Base-by-base conservation (phyloP, 345 rosid genomes). In the Melaleuca quinquenervia region DNA sequence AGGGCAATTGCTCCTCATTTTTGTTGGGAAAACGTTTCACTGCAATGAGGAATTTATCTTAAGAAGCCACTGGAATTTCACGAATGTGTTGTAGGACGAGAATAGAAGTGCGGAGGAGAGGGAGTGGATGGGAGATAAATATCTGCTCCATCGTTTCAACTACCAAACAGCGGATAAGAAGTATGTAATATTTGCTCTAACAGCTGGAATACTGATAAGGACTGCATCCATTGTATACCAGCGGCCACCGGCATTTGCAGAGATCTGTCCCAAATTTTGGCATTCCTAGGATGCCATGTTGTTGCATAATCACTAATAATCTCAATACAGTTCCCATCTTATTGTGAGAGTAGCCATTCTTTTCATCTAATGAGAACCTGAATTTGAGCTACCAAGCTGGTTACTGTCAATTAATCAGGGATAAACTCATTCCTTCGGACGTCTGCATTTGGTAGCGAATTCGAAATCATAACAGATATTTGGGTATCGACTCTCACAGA, bases 191-290 rank as follows among this genome's bases (percentile, higher is more conserved):
- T 95, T 95, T 95, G 96, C 94, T 51, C 86, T 95, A 83, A 93
- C 95, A 55, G 96, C 98, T 83, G 95, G 93, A 80, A 91, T 93
- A 58, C 84, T 92, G 87, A 94, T 94, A 60, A 88, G 85, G 52
- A 91, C 87, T 82, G 95, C 98, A 58, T 91, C 98, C 21, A 51
- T 92, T 50, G 91, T 90, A 32, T 93, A 88, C 87, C 91, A 91
- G 86, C 87, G 88, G 64, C 86, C 54, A 1, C 93, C 98, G 1
- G 92, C 90, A 83, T 95, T 94, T 88, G 83, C 55, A 26, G 98
- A 94, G 91, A 90, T 50, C 54, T 90, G 90, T 85, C 95, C 95
- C 13, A 86, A 86, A 50, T 93, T 93, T 89, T 93, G 94, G 92
- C 87, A 78, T 78, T 84, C 74, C 82, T 49, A 70, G 48, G 24